A percentile compares a stretch with the other conserved stretches of the same genome.
These are phyloP conservation scores for Eucalyptus sp. DNA, from an alignment of 345 rosid genomes.

Conservation along the genomic window DNA sequence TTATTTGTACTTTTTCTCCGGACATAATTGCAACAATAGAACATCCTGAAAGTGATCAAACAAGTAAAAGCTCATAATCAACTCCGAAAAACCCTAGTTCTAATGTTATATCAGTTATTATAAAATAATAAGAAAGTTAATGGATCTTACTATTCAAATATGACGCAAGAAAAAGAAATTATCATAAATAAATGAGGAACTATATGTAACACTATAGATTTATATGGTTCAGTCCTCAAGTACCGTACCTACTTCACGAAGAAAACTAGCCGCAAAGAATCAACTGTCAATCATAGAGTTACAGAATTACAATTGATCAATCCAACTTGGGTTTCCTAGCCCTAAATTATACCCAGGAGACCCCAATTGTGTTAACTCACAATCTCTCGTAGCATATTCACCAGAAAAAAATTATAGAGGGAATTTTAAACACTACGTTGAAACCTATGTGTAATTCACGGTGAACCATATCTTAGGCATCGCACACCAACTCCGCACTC, in stretches of 20 bases:
- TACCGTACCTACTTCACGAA: fast-evolving
- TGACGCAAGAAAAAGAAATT: not conserved
- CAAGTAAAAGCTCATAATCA: not conserved
- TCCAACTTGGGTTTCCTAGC: not conserved
- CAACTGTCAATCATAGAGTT: not conserved
- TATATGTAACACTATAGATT: not conserved
- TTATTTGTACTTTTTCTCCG: not conserved
- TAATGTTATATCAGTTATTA: fast-evolving
- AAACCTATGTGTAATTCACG: not conserved
- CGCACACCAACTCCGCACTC: not conserved
- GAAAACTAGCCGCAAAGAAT: fast-evolving
- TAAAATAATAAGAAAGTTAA: not conserved
- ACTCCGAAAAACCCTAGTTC: not conserved
- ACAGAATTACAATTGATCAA: not conserved
- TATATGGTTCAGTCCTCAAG: fast-evolving
- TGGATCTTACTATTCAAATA: not conserved
- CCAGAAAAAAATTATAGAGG: not conserved
- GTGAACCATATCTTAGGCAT: not conserved
- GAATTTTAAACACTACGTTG: not conserved
- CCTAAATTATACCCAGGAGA: not conserved
- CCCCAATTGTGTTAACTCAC: not conserved
- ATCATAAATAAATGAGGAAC: not conserved
- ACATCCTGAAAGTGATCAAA: fast-evolving
- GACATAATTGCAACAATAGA: not conserved
- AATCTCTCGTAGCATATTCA: not conserved